A percentile compares a stretch with the other conserved stretches of the same genome.
Evolutionary conservation across 75 land plant genomes (phyloP).

Genomic region (Sequoia sempervirens): DNA sequence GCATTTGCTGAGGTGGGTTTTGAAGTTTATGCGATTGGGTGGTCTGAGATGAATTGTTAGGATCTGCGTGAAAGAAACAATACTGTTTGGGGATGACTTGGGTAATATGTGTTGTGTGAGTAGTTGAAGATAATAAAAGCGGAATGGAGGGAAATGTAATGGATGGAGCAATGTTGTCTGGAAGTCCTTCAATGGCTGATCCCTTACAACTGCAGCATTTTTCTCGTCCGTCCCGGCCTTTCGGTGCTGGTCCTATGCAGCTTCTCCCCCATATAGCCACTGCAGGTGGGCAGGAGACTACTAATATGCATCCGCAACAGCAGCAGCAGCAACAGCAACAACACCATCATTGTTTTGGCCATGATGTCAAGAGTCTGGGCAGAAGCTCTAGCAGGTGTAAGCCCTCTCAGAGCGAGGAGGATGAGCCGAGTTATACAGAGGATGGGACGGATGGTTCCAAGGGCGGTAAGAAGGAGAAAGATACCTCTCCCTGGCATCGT

Average conservation of each 20-base stretch:
- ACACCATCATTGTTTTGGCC: conserved; percentile 6
- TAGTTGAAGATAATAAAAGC: not conserved
- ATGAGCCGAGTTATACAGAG: conserved; percentile 38
- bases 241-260: conserved; percentile 5
- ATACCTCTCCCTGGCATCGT: conserved; percentile 60
- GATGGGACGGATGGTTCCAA: conserved; percentile 22
- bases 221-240: not conserved
- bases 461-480: conserved; percentile 18
- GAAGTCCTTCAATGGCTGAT: conserved; percentile 19
- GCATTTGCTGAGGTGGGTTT: not conserved
- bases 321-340: conserved; percentile 17
- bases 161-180: conserved; percentile 25
- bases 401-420: conserved; percentile 44
- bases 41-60: not conserved
- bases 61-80: not conserved
- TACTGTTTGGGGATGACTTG: not conserved
- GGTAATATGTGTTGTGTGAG: not conserved
- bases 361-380: conserved; percentile 13
- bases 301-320: not conserved
- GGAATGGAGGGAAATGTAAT: conserved; percentile 31
- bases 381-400: conserved; percentile 12
- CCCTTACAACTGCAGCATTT: conserved; percentile 21
- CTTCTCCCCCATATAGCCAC: conserved; percentile 8
- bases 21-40: not conserved
- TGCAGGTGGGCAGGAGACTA: not conserved